Evolutionary conservation across 78 protist species (phyloP).

Genomic region (Pigoraptor vietnamica): DNA sequence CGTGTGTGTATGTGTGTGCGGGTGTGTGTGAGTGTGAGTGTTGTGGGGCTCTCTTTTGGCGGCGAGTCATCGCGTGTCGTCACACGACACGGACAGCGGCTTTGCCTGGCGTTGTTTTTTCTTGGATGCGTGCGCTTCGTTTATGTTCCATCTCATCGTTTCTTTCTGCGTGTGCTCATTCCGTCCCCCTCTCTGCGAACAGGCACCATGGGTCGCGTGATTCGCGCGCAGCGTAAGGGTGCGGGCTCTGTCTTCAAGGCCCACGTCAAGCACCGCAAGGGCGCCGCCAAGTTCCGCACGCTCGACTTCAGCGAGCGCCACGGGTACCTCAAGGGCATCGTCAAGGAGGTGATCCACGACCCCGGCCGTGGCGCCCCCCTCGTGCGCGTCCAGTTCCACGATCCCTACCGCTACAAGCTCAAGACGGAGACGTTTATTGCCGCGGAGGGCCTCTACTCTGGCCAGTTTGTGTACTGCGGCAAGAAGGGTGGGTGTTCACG

Average conservation of each 20-base stretch:
- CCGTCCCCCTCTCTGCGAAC: not conserved
- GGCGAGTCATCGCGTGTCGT: no score
- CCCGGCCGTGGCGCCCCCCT: conserved; percentile 99
- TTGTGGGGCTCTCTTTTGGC: no score
- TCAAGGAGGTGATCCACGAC: conserved; percentile 96
- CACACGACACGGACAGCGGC: no score
- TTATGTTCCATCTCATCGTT: not conserved
- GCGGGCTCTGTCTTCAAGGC: conserved; percentile 39
- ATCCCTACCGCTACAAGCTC: conserved; percentile 74
- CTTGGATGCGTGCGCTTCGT: no score
- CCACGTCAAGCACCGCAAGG: conserved; percentile 91
- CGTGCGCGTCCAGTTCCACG: conserved; percentile 93
- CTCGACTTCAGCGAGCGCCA: conserved; percentile 96
- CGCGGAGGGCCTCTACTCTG: conserved; percentile 99
- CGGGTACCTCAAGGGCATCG: conserved; percentile 90
- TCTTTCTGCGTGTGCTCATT: not conserved
- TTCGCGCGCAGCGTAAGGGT: conserved; percentile 47
- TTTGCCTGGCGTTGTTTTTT: no score
- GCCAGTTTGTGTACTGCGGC: conserved; percentile 97
- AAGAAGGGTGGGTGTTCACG: conserved; percentile 62
- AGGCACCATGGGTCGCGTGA: conserved; percentile 46
- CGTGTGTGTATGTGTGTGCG: no score
- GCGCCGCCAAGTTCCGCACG: conserved; percentile 86
- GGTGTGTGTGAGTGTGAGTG: no score
- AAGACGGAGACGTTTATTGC: conserved; percentile 86